Conservation (phyloP, 2,329 filamentous ascomycete species). For the Fusarium solani-melongenae region DNA sequence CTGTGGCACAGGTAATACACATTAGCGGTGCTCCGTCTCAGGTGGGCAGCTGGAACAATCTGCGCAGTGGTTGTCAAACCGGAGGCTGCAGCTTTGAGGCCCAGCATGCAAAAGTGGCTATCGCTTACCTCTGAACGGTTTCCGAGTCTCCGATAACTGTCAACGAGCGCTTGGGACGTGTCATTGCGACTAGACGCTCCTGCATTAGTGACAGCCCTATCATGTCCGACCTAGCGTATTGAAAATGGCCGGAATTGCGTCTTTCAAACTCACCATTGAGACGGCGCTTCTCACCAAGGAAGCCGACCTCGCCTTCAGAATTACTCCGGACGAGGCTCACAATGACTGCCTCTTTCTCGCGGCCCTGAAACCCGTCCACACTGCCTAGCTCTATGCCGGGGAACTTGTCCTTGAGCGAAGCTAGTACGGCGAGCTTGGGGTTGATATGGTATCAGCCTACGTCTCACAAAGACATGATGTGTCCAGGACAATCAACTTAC, state of each 20-base stretch:
- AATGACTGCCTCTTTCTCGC: conserved; percentile 95
- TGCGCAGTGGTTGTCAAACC: conserved; percentile 28
- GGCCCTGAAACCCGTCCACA: conserved; percentile 95
- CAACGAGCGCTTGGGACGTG: conserved; percentile 88
- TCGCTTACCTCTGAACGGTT: conserved; percentile 84
- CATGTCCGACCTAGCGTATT: conserved; percentile 3
- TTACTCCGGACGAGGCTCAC: conserved; percentile 97
- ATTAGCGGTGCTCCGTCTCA: conserved; percentile 37
- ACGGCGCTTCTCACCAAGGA: conserved; percentile 89
- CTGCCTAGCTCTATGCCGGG: conserved; percentile 93
- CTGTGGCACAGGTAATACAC: conserved; percentile 56
- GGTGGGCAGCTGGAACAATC: conserved; percentile 33
- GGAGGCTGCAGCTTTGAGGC: conserved; percentile 16
- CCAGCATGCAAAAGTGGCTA: conserved; percentile 9
- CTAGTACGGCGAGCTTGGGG: conserved; percentile 77
- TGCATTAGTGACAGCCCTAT: conserved; percentile 33
- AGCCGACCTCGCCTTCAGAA: conserved; percentile 86
- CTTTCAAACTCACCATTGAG: conserved; percentile 78
- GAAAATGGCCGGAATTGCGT: conserved; percentile 5
- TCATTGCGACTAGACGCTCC: conserved; percentile 90
- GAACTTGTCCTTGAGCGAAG: conserved; percentile 82
- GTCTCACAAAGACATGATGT: conserved; percentile 8
- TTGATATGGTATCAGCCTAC: conserved; percentile 35
- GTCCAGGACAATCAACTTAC: conserved; percentile 51
- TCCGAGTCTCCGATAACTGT: conserved; percentile 95